Evolutionary conservation across 1,284 basidiomycete species (phyloP), one percentile per base, ranked within the genome.

Genomic region (Marasmius oreades): DNA sequence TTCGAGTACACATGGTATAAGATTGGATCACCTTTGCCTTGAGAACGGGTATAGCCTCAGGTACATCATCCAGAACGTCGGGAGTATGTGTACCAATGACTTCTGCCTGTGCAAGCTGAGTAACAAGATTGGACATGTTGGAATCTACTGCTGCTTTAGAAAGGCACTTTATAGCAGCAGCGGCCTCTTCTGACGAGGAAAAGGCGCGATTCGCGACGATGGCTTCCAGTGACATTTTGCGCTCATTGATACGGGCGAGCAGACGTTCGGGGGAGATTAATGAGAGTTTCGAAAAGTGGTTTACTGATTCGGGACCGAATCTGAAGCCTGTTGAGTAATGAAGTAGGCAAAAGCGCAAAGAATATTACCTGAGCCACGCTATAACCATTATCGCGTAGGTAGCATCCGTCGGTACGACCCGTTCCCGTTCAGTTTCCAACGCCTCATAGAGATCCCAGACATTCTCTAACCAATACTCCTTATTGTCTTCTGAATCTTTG

Each of bases 311-410:
- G 2, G 75, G 67, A 55, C 73, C 67, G 57, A 78, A 77, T 56
- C 79, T 81, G 52, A 52, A 22, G 20, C 48, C 51, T n/a, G 51
- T 53, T 45, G 5, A 39, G 43, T 22, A 22, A 42, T 16, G 16
- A 28, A 23, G 18, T 18, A 24, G 3, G 52, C 3, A 52, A 37
- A 8, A 43, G 23, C 42, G 1, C 39, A 24, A 56, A 23, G 11
- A 22, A 59, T 37, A 16, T 23, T 52, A 86, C 84, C 81, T 76
- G 47, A 79, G 64, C 71, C 79, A 82, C 1, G 79, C 73, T 31
- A 80, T 67, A 10, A 90, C 72, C 78, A 88, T 84, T n/a, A 81
- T 69, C 5, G 86, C 82, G 71, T 86, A 91, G 6, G 86, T 87
- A 42, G 76, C 71, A 4, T 79, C 63, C n/a, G 77, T 80, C 0